These are phyloP conservation scores for Babesia bovis DNA, from an alignment of 169 alveolate species.

Conservation along the genomic window DNA sequence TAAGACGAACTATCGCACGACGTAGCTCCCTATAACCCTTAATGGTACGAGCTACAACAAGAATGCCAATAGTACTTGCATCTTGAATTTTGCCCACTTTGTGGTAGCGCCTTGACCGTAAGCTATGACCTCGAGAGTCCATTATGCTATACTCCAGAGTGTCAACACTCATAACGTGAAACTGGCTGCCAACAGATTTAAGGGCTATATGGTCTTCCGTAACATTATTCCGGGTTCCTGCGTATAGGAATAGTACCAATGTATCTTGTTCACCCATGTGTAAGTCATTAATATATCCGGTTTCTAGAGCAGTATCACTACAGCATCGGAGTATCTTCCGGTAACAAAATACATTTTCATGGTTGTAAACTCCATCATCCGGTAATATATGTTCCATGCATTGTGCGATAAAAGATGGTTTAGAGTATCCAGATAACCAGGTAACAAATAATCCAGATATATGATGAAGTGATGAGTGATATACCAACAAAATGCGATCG, in stretches of 20 bases:
- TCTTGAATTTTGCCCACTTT: conserved; percentile 65
- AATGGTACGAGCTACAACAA: conserved; percentile 54
- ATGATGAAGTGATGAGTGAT: conserved; percentile 37
- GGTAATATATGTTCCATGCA: conserved; percentile 5
- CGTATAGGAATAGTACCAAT: conserved; percentile 1
- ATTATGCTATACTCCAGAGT: neutral
- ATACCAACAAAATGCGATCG: conserved; percentile 13
- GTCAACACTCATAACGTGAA: conserved; percentile 8
- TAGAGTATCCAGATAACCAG: neutral
- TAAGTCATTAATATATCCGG: neutral
- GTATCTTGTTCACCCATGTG: conserved; percentile 4
- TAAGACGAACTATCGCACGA: conserved; percentile 28
- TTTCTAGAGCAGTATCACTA: neutral
- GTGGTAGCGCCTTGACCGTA: conserved; percentile 56
- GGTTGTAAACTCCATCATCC: neutral
- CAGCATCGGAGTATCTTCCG: neutral
- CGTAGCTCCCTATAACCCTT: conserved; percentile 44
- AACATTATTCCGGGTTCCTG: neutral
- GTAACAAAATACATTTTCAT: conserved; percentile 1
- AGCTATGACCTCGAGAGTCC: conserved; percentile 12
- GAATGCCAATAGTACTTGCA: conserved; percentile 63
- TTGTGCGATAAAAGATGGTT: conserved; percentile 6
- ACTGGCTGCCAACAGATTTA: conserved; percentile 18
- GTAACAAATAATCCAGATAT: neutral
- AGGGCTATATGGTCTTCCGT: conserved; percentile 13